Evolutionary conservation across 805 yeast genomes (phyloP), one percentile per base, ranked within the genome.

Genomic region (Zygotorulaspora chibaensis): DNA sequence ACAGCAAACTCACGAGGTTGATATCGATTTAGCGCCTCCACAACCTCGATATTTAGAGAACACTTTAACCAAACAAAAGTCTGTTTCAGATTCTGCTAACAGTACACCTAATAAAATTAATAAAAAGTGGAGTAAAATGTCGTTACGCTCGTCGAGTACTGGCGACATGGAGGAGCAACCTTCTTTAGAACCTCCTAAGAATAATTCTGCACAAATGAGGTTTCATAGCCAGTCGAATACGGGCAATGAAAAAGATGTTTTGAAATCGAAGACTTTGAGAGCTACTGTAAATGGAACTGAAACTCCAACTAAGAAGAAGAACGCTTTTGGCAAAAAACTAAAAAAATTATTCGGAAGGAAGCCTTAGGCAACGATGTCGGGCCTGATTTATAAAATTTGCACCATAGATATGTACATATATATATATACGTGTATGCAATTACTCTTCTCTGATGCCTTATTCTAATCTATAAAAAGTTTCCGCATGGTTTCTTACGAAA

Each of bases 311-410:
- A 62, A 63, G 49, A 67, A 68, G 51, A 62, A 58, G 31, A 57
- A 59, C 13, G 52, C 52, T 1, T 57, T 69, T 43, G 71, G 69
- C 29, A 66, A 63, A 3, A 72, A 69, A 46, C 46, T 72, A 36
- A 72, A 69, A 51, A 70, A 65, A 49, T 42, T 72, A 25, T 72
- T 72, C 55, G 74, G 75, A 6, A 66, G 71, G 55, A 58, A 58
- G 31, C 16, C 36, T 6, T 33, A 16, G 20, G 20, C 20, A 8
- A 29, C 33, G 8, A 12, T 9, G n/a, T 10, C 16, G 36, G 3
- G 16, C 3, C n/a, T 33, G 3, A 29, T 33, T 33, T n/a, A n/a
- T 33, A 4, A 4, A 8, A n/a, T 13, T 10, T 33, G 36, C 36
- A 33, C n/a, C 16, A 33, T 33, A 33, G 4, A 4, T 33, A 13